Evolutionary conservation across 2,329 filamentous ascomycete genomes (phyloP).

Genomic region (Dryadomyces quercivorus): DNA sequence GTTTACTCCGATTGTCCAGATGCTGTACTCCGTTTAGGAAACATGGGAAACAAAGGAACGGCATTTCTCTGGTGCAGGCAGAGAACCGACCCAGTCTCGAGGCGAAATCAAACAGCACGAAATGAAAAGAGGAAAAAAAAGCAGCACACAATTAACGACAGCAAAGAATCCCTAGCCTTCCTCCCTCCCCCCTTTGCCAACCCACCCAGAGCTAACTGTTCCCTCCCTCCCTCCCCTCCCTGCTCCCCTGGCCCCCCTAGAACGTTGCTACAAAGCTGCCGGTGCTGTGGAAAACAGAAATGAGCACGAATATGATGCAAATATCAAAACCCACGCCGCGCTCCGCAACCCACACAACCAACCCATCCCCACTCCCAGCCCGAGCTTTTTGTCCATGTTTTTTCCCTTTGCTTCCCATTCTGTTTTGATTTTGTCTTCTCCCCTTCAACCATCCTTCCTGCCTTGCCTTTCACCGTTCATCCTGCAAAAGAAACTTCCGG

Average conservation of each 20-base stretch:
- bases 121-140: not conserved
- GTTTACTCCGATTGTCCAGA: too few relatives aligned
- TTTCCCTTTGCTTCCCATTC: not conserved
- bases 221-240: not conserved
- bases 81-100: not conserved
- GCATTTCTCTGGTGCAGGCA: not conserved
- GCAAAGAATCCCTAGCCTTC: not conserved
- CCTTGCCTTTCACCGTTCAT: not conserved
- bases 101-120: not conserved
- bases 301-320: conserved; percentile 2
- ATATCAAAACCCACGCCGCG: conserved; percentile 10
- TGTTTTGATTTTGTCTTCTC: not conserved
- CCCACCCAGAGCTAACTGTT: not conserved
- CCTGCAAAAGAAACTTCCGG: not conserved
- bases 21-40: not conserved
- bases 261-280: conserved; percentile 1
- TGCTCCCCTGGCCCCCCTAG: not conserved
- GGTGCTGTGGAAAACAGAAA: conserved; percentile 9
- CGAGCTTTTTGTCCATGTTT: conserved; percentile 1
- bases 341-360: conserved; percentile 4
- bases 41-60: not conserved
- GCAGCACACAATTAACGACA: not conserved
- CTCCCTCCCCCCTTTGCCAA: not conserved
- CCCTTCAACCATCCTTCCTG: not conserved
- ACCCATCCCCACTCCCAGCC: not conserved